Percentiles rank a stretch among this genome's conserved stretches.
These are phyloP conservation scores for Salix purpurea DNA, from an alignment of 345 rosid genomes.

Conservation along the genomic window DNA sequence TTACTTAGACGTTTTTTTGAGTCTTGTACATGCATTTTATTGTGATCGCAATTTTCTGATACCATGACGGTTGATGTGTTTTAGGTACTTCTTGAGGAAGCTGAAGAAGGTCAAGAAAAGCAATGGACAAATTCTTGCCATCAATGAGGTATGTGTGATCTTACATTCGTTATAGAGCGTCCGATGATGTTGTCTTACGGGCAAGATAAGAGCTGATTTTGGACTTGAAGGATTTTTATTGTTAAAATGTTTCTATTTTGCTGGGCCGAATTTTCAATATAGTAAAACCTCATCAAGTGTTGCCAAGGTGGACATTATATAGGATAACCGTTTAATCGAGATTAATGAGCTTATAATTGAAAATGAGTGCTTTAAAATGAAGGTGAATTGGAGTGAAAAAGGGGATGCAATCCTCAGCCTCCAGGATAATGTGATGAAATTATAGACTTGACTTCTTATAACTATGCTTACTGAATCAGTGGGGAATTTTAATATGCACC, in stretches of 20 bases:
- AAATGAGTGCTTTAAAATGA: too few species aligned
- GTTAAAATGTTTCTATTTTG: not conserved
- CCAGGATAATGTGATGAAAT: not conserved
- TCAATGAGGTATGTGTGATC: slow-evolving; percentile 42
- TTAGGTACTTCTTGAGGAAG: slow-evolving; percentile 52
- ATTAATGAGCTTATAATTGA: too few species aligned
- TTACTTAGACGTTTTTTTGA: not conserved
- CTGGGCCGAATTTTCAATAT: too few species aligned
- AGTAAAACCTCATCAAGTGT: too few species aligned
- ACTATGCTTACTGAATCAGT: not conserved
- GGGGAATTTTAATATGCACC: not conserved
- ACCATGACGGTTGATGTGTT: not conserved
- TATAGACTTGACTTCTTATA: too few species aligned
- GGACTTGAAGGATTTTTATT: not conserved
- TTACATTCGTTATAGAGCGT: not conserved
- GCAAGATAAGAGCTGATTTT: not conserved
- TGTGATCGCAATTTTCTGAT: not conserved
- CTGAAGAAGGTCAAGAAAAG: slow-evolving; percentile 54
- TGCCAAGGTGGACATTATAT: too few species aligned
- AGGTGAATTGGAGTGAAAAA: too few species aligned
- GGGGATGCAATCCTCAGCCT: not conserved
- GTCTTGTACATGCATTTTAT: not conserved
- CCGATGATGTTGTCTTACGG: not conserved
- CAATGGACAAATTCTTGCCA: slow-evolving; percentile 50
- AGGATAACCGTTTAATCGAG: too few species aligned